These are phyloP conservation scores for Waltergamsia citrina DNA, from an alignment of 2,329 filamentous ascomycete genomes.

Conservation along the genomic window DNA sequence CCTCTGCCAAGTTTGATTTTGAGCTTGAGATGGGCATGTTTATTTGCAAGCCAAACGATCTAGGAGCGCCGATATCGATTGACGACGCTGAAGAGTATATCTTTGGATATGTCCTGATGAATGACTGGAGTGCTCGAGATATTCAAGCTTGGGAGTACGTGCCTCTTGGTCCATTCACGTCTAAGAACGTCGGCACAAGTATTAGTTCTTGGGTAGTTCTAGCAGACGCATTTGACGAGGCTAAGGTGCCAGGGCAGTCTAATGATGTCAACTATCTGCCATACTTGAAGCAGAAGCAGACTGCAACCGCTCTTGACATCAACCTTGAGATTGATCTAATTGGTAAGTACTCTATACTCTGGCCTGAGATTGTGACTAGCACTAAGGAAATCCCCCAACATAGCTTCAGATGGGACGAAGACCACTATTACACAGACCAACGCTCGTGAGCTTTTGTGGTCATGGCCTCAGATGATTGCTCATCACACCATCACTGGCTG, in stretches of 20 bases:
- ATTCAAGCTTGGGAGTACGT: slow-evolving; percentile 54
- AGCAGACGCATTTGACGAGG: slow-evolving; percentile 40
- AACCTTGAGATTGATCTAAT: slow-evolving; percentile 20
- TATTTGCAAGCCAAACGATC: slow-evolving; percentile 52
- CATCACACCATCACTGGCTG: slow-evolving; percentile 68
- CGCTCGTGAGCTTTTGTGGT: slow-evolving; percentile 48
- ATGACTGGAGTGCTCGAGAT: slow-evolving; percentile 56
- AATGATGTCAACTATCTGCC: slow-evolving; percentile 22
- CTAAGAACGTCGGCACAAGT: slow-evolving; percentile 50
- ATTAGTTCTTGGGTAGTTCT: slow-evolving; percentile 56
- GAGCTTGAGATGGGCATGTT: slow-evolving; percentile 74
- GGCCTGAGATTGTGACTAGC: not conserved
- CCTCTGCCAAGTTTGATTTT: slow-evolving; percentile 56
- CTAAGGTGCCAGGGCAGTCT: slow-evolving; percentile 8
- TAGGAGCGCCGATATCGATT: slow-evolving; percentile 57
- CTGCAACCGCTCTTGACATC: slow-evolving; percentile 22
- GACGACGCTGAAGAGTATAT: slow-evolving; percentile 57
- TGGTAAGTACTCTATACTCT: not conserved
- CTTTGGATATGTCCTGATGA: slow-evolving; percentile 60
- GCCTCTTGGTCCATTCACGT: slow-evolving; percentile 52
- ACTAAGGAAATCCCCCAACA: slow-evolving; percentile 1
- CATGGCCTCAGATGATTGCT: slow-evolving; percentile 69
- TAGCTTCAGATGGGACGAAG: not conserved
- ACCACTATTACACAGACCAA: slow-evolving; percentile 7
- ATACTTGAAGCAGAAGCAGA: slow-evolving; percentile 46